Percentiles rank a stretch among this genome's conserved stretches.
Conservation (phyloP, 371 early-diverging fungal species). For the Mucor irregularis region DNA sequence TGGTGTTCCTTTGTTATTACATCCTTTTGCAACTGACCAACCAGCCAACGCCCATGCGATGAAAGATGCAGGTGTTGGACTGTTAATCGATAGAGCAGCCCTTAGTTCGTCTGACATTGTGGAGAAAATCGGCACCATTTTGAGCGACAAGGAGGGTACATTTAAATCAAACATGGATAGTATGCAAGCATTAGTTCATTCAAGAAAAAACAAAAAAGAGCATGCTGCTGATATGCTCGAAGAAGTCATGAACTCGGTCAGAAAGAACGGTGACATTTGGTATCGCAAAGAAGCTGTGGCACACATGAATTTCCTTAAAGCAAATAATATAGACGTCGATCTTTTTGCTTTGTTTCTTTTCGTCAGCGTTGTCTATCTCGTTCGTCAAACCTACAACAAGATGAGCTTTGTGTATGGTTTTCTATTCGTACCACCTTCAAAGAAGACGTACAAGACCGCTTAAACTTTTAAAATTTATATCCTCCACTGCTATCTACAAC, state of each 20-base stretch:
- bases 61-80: conserved; percentile 3
- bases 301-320: conserved; percentile 4
- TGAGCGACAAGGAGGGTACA: neutral
- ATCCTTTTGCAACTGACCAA: conserved; percentile 46
- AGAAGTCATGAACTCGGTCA: conserved; percentile 23
- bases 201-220: conserved; percentile 7
- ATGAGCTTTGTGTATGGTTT: neutral
- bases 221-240: conserved; percentile 34
- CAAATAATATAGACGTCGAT: conserved; percentile 14
- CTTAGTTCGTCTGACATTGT: conserved; percentile 3
- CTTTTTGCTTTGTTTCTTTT: neutral
- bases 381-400: neutral
- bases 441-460: conserved; percentile 2
- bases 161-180: conserved; percentile 12
- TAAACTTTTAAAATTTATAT: neutral
- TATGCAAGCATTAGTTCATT: conserved; percentile 28
- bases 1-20: conserved; percentile 27
- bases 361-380: neutral
- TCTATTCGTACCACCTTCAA: conserved; percentile 7
- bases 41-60: conserved; percentile 23
- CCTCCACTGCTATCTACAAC: too few relatives aligned
- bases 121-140: neutral
- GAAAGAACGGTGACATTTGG: neutral
- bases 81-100: neutral
- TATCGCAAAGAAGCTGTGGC: neutral